Percentiles rank a stretch among this genome's conserved stretches.
Conservation (phyloP, 1,284 basidiomycete genomes). For the Meripilus lineatus region DNA sequence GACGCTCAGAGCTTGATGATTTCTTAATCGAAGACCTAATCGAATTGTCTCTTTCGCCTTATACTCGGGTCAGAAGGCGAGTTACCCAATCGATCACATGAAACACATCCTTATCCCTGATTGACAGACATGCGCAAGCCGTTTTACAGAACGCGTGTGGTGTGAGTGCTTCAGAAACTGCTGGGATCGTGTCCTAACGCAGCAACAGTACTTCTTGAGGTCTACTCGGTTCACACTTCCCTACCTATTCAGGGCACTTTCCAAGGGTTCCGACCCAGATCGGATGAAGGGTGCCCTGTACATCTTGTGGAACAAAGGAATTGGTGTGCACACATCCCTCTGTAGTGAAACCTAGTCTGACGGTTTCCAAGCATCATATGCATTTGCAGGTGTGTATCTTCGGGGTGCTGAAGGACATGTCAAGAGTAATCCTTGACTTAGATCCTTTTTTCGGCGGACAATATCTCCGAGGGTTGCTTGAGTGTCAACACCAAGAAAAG, state of each 20-base stretch:
- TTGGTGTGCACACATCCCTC: slow-evolving; percentile 35
- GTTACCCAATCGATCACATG: slow-evolving; percentile 11
- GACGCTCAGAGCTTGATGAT: slow-evolving; percentile 80
- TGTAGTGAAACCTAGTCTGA: slow-evolving; percentile 2
- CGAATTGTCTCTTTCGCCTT: slow-evolving; percentile 83
- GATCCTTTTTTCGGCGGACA: slow-evolving; percentile 67
- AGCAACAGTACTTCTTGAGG: slow-evolving; percentile 70
- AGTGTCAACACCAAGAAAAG: slow-evolving; percentile 92
- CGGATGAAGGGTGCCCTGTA: slow-evolving; percentile 95
- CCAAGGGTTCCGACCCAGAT: slow-evolving; percentile 82
- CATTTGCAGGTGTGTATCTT: slow-evolving; percentile 46
- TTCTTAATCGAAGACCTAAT: slow-evolving; percentile 72
- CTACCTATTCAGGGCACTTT: slow-evolving; percentile 66
- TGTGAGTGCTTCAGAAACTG: slow-evolving; percentile 36
- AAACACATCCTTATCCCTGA: background rate
- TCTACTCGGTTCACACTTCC: slow-evolving; percentile 75
- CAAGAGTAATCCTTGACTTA: no score
- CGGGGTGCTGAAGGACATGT: slow-evolving; percentile 4
- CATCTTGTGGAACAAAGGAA: slow-evolving; percentile 77
- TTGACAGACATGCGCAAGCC: slow-evolving; percentile 62
- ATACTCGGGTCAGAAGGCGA: slow-evolving; percentile 74
- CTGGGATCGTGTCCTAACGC: background rate
- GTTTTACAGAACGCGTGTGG: slow-evolving; percentile 65
- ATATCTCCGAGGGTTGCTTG: slow-evolving; percentile 71
- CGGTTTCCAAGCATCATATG: slow-evolving; percentile 46